Evolutionary conservation across 2,329 filamentous ascomycete genomes (phyloP), one percentile per base, ranked within the genome.

Genomic region (Aspergillus terreus): DNA sequence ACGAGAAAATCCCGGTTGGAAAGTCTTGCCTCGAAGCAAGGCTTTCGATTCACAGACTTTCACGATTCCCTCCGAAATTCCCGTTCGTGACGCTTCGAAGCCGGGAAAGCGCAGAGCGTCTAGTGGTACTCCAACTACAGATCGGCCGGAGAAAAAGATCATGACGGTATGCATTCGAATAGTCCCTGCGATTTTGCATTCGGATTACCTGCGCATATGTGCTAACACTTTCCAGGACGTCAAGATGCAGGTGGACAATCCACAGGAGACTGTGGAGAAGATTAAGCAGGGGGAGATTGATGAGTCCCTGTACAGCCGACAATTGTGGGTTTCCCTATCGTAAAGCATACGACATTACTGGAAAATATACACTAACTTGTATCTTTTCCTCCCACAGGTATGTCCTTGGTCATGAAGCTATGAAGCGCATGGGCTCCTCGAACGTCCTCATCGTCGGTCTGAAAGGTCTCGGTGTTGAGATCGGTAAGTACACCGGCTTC

Each of bases 361-460:
- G n/a, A 40, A n/a, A 14, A 46, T 55, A 43, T 36, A 46, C 44
- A 23, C 15, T 35, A n/a, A 14, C 14, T 51, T 41, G 6, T 14
- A 23, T 35, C 17, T 47, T 10, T 42, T 30, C 40, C 47, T 35
- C 54, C 41, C 47, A 35, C 54, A 77, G 75, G 47, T 87, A 87
- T 63, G 84, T 87, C 50, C 81, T 87, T 50, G 84, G 94, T 50
- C 84, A 87, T 67, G 84, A 87, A 71, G 84, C 94, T 60, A 99
- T 99, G 94, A 97, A 95, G 81, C 91, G 94, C 66, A 99, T 99
- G 94, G 84, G 92, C 66, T 89, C 91, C 56, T 97, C 94, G 50
- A 95, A 97, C 68, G 83, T 99, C 54, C 87, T 99, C 48, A 81
- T 99, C 51, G 88, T 92, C 56, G 94, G 94, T 58, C 78, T 97